These are phyloP conservation scores for Pichia thaimueangensis DNA, from an alignment of 805 yeast genomes.

Conservation along the genomic window DNA sequence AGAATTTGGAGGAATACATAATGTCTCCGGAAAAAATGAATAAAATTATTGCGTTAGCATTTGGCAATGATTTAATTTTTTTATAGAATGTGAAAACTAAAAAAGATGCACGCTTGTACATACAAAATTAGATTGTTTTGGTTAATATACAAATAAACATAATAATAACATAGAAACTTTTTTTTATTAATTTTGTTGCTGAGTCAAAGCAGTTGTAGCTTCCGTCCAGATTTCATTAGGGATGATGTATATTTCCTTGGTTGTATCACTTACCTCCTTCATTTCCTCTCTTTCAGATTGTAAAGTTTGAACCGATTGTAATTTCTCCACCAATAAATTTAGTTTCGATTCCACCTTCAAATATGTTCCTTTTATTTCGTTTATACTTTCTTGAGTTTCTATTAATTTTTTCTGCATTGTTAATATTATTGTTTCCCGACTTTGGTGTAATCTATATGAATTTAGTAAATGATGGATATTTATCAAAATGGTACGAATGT, in stretches of 20 bases:
- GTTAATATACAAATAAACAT: not conserved
- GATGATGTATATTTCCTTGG: not conserved
- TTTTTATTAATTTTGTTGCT: no score
- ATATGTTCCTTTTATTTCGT: conserved; percentile 36
- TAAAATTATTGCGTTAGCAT: no score
- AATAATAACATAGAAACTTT: not conserved
- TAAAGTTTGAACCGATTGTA: not conserved
- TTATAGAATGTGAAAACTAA: no score
- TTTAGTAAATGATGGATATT: conserved; percentile 89
- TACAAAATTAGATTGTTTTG: not conserved
- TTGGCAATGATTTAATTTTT: no score
- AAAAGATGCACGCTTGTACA: conserved; percentile 1
- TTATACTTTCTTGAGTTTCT: conserved; percentile 38
- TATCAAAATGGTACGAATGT: conserved; percentile 71
- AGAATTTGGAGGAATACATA: conserved; percentile 1
- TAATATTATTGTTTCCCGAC: conserved; percentile 80
- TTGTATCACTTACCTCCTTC: not conserved
- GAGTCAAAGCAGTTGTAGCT: not conserved
- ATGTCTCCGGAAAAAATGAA: not conserved
- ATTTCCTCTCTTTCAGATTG: not conserved
- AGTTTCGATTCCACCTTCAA: conserved; percentile 35
- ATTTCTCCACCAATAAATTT: conserved; percentile 13
- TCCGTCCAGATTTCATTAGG: not conserved
- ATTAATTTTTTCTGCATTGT: conserved; percentile 55
- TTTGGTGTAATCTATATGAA: conserved; percentile 92